Percentiles rank a stretch among this genome's conserved stretches.
phyloP scores from a whole-genome alignment of 768 basidiomycete species.

The Boletus vermiculosoides region DNA sequence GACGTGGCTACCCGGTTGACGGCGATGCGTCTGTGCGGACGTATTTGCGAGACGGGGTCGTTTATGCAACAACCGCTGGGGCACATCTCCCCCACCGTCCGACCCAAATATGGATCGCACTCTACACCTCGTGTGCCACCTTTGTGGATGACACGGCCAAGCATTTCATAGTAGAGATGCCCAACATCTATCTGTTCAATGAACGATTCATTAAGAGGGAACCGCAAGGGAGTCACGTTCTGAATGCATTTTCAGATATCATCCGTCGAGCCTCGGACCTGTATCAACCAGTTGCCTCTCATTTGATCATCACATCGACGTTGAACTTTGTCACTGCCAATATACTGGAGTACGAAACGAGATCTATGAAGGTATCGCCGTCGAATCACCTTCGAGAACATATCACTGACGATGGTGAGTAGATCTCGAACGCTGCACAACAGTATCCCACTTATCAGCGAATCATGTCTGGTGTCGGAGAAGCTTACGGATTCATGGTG shows the following conservation, averaged over 20 bases:
- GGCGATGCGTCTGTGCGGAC: neutral
- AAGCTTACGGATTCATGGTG: neutral
- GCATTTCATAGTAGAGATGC: neutral
- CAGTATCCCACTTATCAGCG: neutral
- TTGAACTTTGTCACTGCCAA: constrained; percentile 29
- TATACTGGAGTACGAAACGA: constrained; percentile 24
- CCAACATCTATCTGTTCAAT: neutral
- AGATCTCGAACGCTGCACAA: neutral
- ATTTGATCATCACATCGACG: constrained; percentile 35
- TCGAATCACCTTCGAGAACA: neutral
- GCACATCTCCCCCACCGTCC: constrained; percentile 19
- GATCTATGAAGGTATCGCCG: constrained; percentile 20
- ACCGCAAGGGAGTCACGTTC: constrained; percentile 27
- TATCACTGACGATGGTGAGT: neutral
- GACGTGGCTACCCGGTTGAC: neutral
- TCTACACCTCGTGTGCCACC: constrained; percentile 35
- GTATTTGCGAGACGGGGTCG: neutral
- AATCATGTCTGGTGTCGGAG: neutral
- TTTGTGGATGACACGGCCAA: constrained; percentile 32
- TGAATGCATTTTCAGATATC: constrained; percentile 32
- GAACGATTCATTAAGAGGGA: neutral
- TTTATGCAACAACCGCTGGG: constrained; percentile 9
- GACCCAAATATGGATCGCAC: constrained; percentile 26
- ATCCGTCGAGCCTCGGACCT: constrained; percentile 26
- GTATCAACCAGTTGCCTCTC: constrained; percentile 26